phyloP scores from a whole-genome alignment of 1,139 yeast species.

The Sugiyamaella grinbergsii region DNA sequence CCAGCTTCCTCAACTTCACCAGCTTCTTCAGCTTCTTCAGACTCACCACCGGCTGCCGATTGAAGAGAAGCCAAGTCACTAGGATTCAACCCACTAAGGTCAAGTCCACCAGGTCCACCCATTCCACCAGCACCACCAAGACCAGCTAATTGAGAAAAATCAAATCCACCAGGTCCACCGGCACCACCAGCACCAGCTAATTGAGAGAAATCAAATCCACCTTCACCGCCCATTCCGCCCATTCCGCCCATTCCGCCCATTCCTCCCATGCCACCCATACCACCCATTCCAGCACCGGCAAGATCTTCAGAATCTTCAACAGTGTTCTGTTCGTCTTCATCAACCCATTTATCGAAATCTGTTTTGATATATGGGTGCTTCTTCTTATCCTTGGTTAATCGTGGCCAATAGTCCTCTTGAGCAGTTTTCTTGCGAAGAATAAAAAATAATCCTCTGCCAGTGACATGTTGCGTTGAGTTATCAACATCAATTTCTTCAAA shows the following conservation, averaged over 20 bases:
- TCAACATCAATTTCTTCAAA: constrained; percentile 71
- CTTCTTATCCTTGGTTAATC: constrained; percentile 74
- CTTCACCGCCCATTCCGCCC: constrained; percentile 44
- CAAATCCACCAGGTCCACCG: constrained; percentile 41
- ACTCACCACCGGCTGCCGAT: constrained; percentile 30
- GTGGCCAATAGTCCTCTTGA: constrained; percentile 86
- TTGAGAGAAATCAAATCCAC: constrained; percentile 36
- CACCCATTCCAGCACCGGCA: constrained; percentile 43
- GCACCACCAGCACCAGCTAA: constrained; percentile 41
- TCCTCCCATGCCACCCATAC: too few relatives aligned
- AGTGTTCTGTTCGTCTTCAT: constrained; percentile 84
- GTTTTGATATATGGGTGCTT: constrained; percentile 80
- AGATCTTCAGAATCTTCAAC: constrained; percentile 42
- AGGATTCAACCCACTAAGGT: constrained; percentile 30
- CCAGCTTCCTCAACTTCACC: constrained; percentile 22
- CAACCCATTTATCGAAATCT: constrained; percentile 96
- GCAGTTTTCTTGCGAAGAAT: constrained; percentile 69
- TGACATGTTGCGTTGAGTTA: constrained; percentile 58
- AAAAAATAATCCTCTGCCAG: constrained; percentile 74
- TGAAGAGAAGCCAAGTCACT: constrained; percentile 27
- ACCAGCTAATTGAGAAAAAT: constrained; percentile 37
- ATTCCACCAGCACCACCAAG: constrained; percentile 43
- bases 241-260: too few relatives aligned
- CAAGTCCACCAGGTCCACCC: constrained; percentile 32
- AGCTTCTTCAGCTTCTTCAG: constrained; percentile 29